Evolutionary conservation across 2,329 filamentous ascomycete species (phyloP), one percentile per base, ranked within the genome.

Genomic region (Aureobasidium sp.): DNA sequence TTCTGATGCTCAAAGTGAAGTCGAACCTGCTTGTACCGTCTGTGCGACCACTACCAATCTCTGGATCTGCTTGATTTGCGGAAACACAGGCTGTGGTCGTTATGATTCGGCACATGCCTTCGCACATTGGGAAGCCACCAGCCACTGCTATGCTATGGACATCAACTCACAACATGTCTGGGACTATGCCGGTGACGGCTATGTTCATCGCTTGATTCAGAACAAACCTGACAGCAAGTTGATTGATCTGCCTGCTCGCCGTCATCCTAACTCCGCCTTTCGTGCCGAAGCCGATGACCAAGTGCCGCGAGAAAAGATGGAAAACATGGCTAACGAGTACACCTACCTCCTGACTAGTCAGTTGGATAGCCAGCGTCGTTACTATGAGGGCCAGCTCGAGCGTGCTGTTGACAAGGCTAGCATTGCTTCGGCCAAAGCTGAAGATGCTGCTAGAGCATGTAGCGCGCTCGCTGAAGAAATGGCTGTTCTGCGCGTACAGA

Each of bases 121-220:
- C 72, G 88, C 90, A 13, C 92, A 97, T 74, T 97, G 91, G 84
- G 91, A 95, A 74, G 83, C 90, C 61, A 95, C 90, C 3, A 85
- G 86, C 4, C 94, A 99, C 74, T 89, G 89, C 65, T 99, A 96
- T 71, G 89, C 91, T 30, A 89, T 99, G 72, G 94, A 99, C 72
- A 84, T 97, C 41, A 86, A 88, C 64, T 96, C 91, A 0, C 93
- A 99, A 73, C 88, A 96, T 68, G 92, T 99, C 1, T 99, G 94
- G 94, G 94, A 99, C 74, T 99, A 99, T 66, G 90, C 90, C 0
- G 91, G 90, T 5, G 94, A 99, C 71, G 89, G 88, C 70, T 99
- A 96, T 81, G 94, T 97, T 53, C 94, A 99, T 74, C 87, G 94
- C 10, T 84, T 97, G 57, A 96, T 99, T 61, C 89, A 96, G 66